A percentile compares a stretch with the other conserved stretches of the same genome.
Evolutionary conservation across 371 early-diverging fungal genomes (phyloP).

Genomic region (Coemansia sp.): DNA sequence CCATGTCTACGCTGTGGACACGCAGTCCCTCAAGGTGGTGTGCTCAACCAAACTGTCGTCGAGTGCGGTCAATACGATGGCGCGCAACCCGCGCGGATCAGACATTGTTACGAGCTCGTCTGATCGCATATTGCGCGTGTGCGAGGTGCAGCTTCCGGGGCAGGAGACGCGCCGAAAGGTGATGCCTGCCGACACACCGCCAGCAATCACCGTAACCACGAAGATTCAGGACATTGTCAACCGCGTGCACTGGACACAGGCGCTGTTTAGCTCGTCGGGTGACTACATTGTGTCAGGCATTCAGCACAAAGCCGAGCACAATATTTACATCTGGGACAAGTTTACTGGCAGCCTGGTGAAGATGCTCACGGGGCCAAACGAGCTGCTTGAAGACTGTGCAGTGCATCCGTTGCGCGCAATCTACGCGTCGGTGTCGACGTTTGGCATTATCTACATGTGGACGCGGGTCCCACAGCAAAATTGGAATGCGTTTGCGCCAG

Average conservation of each 20-base stretch:
- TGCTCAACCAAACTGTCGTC: constrained; percentile 31
- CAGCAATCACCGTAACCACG: constrained; percentile 55
- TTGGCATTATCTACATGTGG: constrained; percentile 87
- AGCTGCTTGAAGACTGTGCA: constrained; percentile 80
- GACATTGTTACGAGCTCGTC: constrained; percentile 50
- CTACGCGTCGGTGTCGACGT: constrained; percentile 78
- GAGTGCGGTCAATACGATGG: constrained; percentile 35
- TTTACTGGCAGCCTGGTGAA: constrained; percentile 78
- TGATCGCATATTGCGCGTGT: constrained; percentile 43
- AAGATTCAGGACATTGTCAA: constrained; percentile 89
- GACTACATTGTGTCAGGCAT: constrained; percentile 86
- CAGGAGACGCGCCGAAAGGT: constrained; percentile 3
- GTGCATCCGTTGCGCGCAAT: constrained; percentile 90
- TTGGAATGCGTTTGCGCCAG: constrained; percentile 93
- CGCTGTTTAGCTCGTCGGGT: constrained; percentile 78
- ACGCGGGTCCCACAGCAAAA: constrained; percentile 78
- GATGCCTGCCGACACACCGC: constrained; percentile 15
- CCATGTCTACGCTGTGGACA: constrained; percentile 34
- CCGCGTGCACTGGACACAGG: constrained; percentile 80
- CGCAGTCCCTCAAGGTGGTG: constrained; percentile 14
- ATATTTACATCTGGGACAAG: constrained; percentile 92
- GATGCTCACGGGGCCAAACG: constrained; percentile 89
- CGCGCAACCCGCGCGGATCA: constrained; percentile 35
- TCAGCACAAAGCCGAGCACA: constrained; percentile 80
- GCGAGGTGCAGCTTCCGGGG: constrained; percentile 53